These are phyloP conservation scores for Euphorbia schlechtendalii DNA, from an alignment of 441 rosid genomes.

Conservation along the genomic window DNA sequence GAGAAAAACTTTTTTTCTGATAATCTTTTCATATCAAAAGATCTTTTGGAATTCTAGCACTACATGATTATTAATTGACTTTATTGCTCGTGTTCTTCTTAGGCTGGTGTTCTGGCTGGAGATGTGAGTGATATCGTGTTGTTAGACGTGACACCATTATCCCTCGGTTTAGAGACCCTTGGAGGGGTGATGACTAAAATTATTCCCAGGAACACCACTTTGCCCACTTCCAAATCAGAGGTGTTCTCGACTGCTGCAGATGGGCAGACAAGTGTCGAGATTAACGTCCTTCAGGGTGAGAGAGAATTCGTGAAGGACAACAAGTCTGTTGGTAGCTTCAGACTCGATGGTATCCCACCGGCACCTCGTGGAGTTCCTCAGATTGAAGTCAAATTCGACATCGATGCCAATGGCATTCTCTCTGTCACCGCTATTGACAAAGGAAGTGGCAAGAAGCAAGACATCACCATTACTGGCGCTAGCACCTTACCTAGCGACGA, in stretches of 20 bases:
- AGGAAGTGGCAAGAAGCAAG: slow-evolving; percentile 95
- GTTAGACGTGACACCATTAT: slow-evolving; percentile 81
- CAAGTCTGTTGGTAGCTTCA: slow-evolving; percentile 86
- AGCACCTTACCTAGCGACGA: slow-evolving; percentile 88
- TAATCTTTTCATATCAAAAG: background rate
- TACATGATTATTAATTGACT: background rate
- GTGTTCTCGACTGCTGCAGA: slow-evolving; percentile 96
- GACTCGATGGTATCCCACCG: slow-evolving; percentile 86
- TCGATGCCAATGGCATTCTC: slow-evolving; percentile 91
- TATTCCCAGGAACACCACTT: slow-evolving; percentile 79
- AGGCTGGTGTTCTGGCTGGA: slow-evolving; percentile 94
- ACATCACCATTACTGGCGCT: slow-evolving; percentile 94
- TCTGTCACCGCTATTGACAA: slow-evolving; percentile 82
- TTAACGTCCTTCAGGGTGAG: slow-evolving; percentile 90
- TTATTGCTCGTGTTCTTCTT: slow-evolving; percentile 1
- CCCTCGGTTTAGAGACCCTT: slow-evolving; percentile 85
- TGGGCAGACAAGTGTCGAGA: slow-evolving; percentile 92
- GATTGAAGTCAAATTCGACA: slow-evolving; percentile 87
- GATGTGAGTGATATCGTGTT: slow-evolving; percentile 92
- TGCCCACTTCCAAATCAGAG: slow-evolving; percentile 95
- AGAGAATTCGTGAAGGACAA: slow-evolving; percentile 91
- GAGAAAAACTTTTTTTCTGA: too few relatives aligned
- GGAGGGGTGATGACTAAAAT: slow-evolving; percentile 95
- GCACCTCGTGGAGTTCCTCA: slow-evolving; percentile 97
- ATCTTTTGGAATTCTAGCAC: background rate